Base-by-base conservation (phyloP, 2,329 filamentous ascomycete species). In the Cadophora gregata region DNA sequence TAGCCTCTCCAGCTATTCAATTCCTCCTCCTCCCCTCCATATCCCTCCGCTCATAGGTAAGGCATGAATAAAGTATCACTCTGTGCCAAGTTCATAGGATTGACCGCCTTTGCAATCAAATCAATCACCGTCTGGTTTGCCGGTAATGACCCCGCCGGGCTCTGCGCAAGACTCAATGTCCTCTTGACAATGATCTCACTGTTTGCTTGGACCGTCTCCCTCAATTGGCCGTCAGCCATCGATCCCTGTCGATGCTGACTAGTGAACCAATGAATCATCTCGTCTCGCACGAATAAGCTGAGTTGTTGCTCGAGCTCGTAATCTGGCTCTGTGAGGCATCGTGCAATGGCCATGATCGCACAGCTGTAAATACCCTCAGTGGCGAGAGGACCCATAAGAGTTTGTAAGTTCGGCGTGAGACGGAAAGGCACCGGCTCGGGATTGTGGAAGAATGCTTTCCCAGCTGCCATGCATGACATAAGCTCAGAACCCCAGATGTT, bases 91-190 rank as follows among this genome's bases (percentile, higher is more conserved):
- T 96, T 93, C 81, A 92, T 89, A 1, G 96, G 96, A 80, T 97
- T 96, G 19, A 97, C 94, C 1, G 95, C 93, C 81, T 90, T 91
- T n/a, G 92, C 92, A 69, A 99, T 91, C 69, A 96, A 81, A 80
- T 99, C 96, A 75, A 99, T 95, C 33, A 97, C 93, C 48, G 95
- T 98, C 84, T 99, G 96, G 79, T 97, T 97, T 27, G 95, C 95
- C 7, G 96, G 96, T 73, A 99, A 81, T 76, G 93, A 95, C 70
- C 91, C 90, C 36, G 88, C 87, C 6, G 77, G 77, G 45, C 87
- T 82, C 73, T 93, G 91, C 1, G 95, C 95, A 64, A 99, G 83
- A 76, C 90, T 93, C 70, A 93, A 86, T 3, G 95, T 95, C 69
- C 93, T 88, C 83, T 97, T 97, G 62, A 97, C 93, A 67, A 99